Base-by-base conservation (phyloP, 108 stramenopile genomes). In the Skeletonema grethae region DNA sequence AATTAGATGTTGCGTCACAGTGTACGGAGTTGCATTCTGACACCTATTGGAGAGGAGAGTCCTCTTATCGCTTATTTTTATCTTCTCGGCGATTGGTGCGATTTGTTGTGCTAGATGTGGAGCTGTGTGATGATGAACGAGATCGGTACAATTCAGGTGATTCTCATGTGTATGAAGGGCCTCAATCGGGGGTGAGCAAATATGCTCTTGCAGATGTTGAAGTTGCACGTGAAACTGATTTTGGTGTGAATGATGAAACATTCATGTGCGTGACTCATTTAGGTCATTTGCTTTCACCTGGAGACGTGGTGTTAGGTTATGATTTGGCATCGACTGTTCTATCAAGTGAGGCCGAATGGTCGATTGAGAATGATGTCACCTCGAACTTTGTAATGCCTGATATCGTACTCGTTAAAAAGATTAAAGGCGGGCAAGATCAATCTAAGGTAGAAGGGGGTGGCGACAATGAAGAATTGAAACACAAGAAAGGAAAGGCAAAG, bases 261-360 rank as follows among this genome's bases (percentile, higher is more conserved):
- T 87, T 97, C 57, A 73, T 71, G 38, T 94, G 91, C 60, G 80
- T 96, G 22, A 97, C 95, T 2, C 99, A 99, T 83, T 75, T 99
- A 29, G 99, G 99, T 3, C 61, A 95, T 79, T 72, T 99, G 68
- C 57, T 99, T 13, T 70, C 85, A 62, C 85, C 92, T 29, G 99
- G 99, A 4, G 99, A 99, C 86, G 69, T 82, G 41, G 98, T 97
- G 13, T 67, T 97, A 62, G 99, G 98, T 8, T 99, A 98, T 76
- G 98, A 99, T 81, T 72, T 99, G 69, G 59, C 62, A 24, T 71
- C 86, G 4, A 72, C 86, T 9, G 88, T 90, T 15, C 50, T 94
- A 48, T 80, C 79, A 12, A 75, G 80, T 24, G 87, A 74, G 15
- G 77, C 25, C 57, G 85, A 89, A 32, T 85, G 82, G 82, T 75